These are phyloP conservation scores for Glebionis coronaria DNA, from an alignment of 129 eudicot species.

Conservation along the genomic window DNA sequence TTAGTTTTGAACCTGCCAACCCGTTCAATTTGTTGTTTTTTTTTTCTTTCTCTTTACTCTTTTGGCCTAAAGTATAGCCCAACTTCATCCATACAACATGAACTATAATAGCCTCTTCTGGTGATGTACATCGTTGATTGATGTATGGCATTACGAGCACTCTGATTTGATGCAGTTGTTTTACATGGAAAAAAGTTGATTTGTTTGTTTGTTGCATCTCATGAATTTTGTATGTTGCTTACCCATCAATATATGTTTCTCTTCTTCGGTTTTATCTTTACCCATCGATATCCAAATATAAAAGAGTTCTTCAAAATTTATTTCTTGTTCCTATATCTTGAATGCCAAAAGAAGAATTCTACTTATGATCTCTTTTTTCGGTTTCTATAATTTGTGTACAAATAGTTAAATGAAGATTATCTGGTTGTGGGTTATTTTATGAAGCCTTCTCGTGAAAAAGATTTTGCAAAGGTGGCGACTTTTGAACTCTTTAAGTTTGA, in stretches of 20 bases:
- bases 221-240: constrained; percentile 1
- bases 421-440: constrained; percentile 71
- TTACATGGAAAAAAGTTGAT: constrained; percentile 3
- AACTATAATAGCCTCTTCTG: no score
- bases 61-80: no score
- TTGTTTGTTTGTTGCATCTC: constrained; percentile 12
- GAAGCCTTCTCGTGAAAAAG: constrained; percentile 96
- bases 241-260: no score
- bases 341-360: constrained; percentile 6
- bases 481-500: background rate
- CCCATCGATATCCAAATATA: background rate
- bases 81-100: no score
- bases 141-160: no score
- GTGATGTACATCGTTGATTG: no score
- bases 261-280: no score
- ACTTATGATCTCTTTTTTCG: constrained; percentile 4
- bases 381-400: constrained; percentile 26
- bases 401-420: constrained; percentile 51
- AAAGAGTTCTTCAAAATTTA: background rate
- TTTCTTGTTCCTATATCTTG: constrained; percentile 6
- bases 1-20: no score
- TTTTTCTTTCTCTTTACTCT: no score
- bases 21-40: no score
- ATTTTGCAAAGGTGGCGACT: constrained; percentile 78
- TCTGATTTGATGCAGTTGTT: no score